Evolutionary conservation across 1,139 yeast genomes (phyloP).

Genomic region (Yamadazyma kanchanaburiensis): DNA sequence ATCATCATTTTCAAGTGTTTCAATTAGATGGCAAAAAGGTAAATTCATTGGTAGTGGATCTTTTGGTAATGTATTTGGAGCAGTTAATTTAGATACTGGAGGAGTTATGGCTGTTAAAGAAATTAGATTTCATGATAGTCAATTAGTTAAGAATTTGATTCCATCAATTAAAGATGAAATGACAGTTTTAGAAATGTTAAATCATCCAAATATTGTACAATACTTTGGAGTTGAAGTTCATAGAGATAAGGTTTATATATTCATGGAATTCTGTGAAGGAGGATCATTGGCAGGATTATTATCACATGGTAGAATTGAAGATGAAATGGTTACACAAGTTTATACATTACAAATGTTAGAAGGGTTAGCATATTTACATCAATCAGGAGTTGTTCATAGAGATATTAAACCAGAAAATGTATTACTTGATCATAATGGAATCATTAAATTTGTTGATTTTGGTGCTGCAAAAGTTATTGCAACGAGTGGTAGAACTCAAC

Average conservation of each 20-base stretch:
- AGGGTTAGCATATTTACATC: conserved; percentile 92
- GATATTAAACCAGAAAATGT: conserved; percentile 97
- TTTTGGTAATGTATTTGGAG: conserved; percentile 91
- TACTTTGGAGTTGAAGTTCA: conserved; percentile 97
- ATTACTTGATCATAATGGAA: conserved; percentile 85
- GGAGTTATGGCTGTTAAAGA: conserved; percentile 97
- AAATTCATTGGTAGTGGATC: conserved; percentile 93
- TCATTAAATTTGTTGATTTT: conserved; percentile 91
- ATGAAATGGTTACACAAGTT: conserved; percentile 88
- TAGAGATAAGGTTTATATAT: conserved; percentile 89
- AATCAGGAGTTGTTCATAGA: conserved; percentile 93
- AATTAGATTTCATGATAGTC: conserved; percentile 85
- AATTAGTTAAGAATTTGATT: conserved; percentile 78
- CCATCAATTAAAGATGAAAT: conserved; percentile 92
- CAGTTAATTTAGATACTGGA: conserved; percentile 90
- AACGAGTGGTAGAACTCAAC: conserved; percentile 52
- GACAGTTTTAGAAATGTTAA: conserved; percentile 92
- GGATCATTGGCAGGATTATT: conserved; percentile 85
- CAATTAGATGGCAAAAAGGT: conserved; percentile 97
- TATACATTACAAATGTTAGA: conserved; percentile 92
- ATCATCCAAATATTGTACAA: conserved; percentile 95
- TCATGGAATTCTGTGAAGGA: conserved; percentile 97
- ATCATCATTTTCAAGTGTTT: conserved; percentile 83
- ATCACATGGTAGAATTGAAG: conserved; percentile 88
- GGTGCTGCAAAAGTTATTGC: conserved; percentile 98